Evolutionary conservation across 1,284 basidiomycete genomes (phyloP).

Genomic region (Hypsizygus ulmarius): DNA sequence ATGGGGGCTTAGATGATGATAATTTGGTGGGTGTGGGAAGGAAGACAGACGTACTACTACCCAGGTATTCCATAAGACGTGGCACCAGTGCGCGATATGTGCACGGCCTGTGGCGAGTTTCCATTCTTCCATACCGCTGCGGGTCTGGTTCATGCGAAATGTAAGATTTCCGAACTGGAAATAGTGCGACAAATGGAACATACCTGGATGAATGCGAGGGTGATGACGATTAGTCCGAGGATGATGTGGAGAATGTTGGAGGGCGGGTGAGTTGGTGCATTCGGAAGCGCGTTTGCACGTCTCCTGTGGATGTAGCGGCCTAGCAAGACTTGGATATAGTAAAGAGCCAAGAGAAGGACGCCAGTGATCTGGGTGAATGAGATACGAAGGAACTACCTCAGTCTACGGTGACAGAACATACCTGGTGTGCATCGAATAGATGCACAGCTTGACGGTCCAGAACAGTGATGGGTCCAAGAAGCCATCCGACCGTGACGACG

Average conservation of each 20-base stretch:
- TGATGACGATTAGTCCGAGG: slow-evolving; percentile 45
- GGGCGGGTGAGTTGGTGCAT: slow-evolving; percentile 40
- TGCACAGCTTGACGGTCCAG: slow-evolving; percentile 42
- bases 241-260: slow-evolving; percentile 49
- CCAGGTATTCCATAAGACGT: slow-evolving; percentile 42
- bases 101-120: slow-evolving; percentile 34
- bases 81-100: slow-evolving; percentile 33
- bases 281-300: slow-evolving; percentile 32
- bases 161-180: slow-evolving; percentile 1
- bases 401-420: slow-evolving; percentile 24
- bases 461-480: slow-evolving; percentile 50
- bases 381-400: no score
- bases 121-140: slow-evolving; percentile 46
- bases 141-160: slow-evolving; percentile 13
- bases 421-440: slow-evolving; percentile 50
- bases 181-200: slow-evolving; percentile 4
- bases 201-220: slow-evolving; percentile 49
- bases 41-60: slow-evolving; percentile 34
- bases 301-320: slow-evolving; percentile 53
- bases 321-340: slow-evolving; percentile 52
- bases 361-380: slow-evolving; percentile 54
- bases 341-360: slow-evolving; percentile 50
- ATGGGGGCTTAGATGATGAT: not conserved
- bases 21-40: not conserved
- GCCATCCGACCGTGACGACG: slow-evolving; percentile 48